Base-by-base conservation (phyloP, 176 grass and related monocot genomes). In the Lolium multiflorum region DNA sequence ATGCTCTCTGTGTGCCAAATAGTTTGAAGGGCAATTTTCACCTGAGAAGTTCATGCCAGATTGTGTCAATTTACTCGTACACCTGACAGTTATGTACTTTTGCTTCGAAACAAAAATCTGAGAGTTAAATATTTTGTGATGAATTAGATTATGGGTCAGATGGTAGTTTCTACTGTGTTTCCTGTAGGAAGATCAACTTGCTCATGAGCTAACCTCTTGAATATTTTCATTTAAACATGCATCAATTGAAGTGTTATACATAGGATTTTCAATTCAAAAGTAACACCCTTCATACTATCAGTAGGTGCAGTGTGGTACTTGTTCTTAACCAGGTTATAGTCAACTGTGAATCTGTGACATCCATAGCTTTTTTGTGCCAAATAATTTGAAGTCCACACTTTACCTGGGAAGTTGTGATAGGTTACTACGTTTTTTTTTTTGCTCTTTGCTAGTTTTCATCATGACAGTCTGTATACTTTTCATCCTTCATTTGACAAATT, bases 121-220 rank as follows among this genome's bases (percentile, higher is more conserved):
- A n/a, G 12, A 70, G 49, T 82, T 56, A 57, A 51, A 82, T 10
- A 22, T 52, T 68, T 13, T 20, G 46, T n/a, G 16, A 67, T 49
- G 18, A 51, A 52, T 69, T 68, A 81, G 21, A 51, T 12, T 31
- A 67, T 11, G 2, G 50, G 26, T 57, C 38, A 77, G 96, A 98
- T 71, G 91, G 83, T 78, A 91, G 87, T 78, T 94, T 94, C 81
- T 95, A 82, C 72, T 98, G 96, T 87, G 76, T 95, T 72, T 92
- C 50, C 54, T 95, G 96, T 6, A 88, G 96, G 39, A 98, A 98
- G 89, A 65, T 94, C 63, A 95, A 92, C 80, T 93, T 89, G 79
- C 65, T 98, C 69, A 88, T 98, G 60, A 81, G 95, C 93, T 98
- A 93, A 73, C 14, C n/a, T 73, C 44, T 85, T 87, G 81, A 48